Evolutionary conservation across 2,329 filamentous ascomycete species (phyloP).

Genomic region (Verticillium dahliae): DNA sequence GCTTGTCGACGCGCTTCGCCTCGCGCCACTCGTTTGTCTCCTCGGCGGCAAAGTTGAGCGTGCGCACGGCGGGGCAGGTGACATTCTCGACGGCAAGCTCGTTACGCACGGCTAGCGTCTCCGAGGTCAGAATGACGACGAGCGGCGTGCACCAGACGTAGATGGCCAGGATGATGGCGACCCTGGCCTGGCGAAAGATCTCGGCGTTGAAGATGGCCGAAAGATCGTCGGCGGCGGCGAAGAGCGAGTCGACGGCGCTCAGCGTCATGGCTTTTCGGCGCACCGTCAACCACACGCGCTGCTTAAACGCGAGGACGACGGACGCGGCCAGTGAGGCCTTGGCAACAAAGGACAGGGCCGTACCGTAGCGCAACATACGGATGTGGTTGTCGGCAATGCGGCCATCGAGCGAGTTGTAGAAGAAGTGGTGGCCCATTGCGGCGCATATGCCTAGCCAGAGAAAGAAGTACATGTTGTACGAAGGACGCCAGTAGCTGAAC

Average conservation of each 20-base stretch:
- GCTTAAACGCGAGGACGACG: constrained; percentile 19
- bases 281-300: constrained; percentile 16
- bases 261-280: constrained; percentile 13
- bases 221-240: constrained; percentile 24
- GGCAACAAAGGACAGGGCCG: constrained; percentile 25
- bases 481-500: constrained; percentile 29
- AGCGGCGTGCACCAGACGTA: constrained; percentile 30
- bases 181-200: constrained; percentile 21
- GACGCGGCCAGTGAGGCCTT: constrained; percentile 27
- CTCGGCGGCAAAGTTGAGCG: constrained; percentile 26
- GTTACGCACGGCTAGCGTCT: constrained; percentile 24
- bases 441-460: constrained; percentile 23
- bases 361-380: constrained; percentile 26
- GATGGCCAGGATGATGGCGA: constrained; percentile 25
- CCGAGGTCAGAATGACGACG: constrained; percentile 30
- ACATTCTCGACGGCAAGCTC: constrained; percentile 15
- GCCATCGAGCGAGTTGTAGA: constrained; percentile 23
- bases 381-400: constrained; percentile 23
- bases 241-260: constrained; percentile 19
- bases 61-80: constrained; percentile 21
- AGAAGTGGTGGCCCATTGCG: constrained; percentile 26
- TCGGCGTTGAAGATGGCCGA: constrained; percentile 21
- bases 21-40: constrained; percentile 24
- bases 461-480: constrained; percentile 26
- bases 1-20: constrained; percentile 18